A percentile compares a stretch with the other conserved stretches of the same genome.
Evolutionary conservation across 768 basidiomycete genomes (phyloP).

Genomic region (Coprinopsis marcescibilis): DNA sequence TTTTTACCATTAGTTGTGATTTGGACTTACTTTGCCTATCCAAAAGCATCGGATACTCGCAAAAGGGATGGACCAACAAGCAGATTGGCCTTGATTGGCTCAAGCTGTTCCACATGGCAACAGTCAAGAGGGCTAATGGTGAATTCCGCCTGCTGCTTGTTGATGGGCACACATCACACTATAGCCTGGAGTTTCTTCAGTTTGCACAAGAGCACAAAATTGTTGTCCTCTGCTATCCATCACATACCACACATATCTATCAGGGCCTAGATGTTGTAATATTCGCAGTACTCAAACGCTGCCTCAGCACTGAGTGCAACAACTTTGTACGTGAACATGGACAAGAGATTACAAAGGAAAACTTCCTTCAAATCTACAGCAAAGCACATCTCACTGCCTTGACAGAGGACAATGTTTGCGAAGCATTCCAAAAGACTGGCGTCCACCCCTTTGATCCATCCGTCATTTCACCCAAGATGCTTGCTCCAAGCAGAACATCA

Average conservation of each 20-base stretch:
- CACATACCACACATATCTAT: conserved; percentile 39
- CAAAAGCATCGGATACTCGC: conserved; percentile 24
- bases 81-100: conserved; percentile 33
- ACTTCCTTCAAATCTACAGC: conserved; percentile 22
- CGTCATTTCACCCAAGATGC: conserved; percentile 21
- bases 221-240: conserved; percentile 38
- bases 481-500: conserved; percentile 26
- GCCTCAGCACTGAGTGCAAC: conserved; percentile 20
- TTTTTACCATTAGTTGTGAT: conserved; percentile 2
- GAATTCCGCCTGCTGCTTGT: conserved; percentile 29
- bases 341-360: conserved; percentile 13
- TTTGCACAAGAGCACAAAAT: conserved; percentile 32
- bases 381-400: conserved; percentile 23
- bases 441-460: conserved; percentile 26
- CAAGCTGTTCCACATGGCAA: conserved; percentile 36
- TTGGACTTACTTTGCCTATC: conserved; percentile 7
- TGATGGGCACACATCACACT: conserved; percentile 44
- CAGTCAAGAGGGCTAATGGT: conserved; percentile 27
- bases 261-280: conserved; percentile 40
- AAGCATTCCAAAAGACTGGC: conserved; percentile 30
- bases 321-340: conserved; percentile 3
- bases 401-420: conserved; percentile 20
- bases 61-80: conserved; percentile 34
- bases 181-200: conserved; percentile 29
- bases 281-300: conserved; percentile 24